Evolutionary conservation across 2,329 filamentous ascomycete species (phyloP).

Genomic region (Aspergillus felis): DNA sequence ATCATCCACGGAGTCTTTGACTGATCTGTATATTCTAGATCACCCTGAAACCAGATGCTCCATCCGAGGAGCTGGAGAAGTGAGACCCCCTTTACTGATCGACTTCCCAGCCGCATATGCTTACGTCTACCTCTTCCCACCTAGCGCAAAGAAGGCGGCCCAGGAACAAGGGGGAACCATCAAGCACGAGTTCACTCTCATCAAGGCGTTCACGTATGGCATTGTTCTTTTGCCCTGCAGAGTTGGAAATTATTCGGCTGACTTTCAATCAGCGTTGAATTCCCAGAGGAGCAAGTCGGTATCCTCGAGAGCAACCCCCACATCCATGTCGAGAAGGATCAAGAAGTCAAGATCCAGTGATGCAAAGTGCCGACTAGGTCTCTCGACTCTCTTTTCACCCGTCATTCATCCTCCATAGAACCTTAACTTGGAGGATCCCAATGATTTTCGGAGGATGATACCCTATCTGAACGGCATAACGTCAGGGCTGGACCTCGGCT

Average conservation of each 20-base stretch:
- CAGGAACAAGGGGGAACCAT: slow-evolving; percentile 76
- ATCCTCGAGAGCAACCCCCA: slow-evolving; percentile 66
- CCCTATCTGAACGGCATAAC: not conserved
- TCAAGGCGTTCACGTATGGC: slow-evolving; percentile 89
- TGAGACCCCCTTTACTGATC: slow-evolving; percentile 37
- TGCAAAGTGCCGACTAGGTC: slow-evolving; percentile 2
- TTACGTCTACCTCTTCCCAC: slow-evolving; percentile 11
- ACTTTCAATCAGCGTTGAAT: slow-evolving; percentile 59
- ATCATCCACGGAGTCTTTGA: not conserved
- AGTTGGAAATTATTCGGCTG: slow-evolving; percentile 5
- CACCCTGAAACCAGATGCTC: slow-evolving; percentile 70
- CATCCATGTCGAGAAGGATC: slow-evolving; percentile 75
- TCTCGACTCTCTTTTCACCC: not conserved
- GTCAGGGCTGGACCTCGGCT: not conserved
- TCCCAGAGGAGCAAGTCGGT: slow-evolving; percentile 62
- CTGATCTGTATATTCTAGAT: slow-evolving; percentile 52
- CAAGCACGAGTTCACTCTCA: slow-evolving; percentile 75
- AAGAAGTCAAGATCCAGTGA: slow-evolving; percentile 68
- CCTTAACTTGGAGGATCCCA: not conserved
- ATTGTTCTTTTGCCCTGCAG: not conserved
- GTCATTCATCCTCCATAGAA: not conserved
- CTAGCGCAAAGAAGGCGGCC: slow-evolving; percentile 72
- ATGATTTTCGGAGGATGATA: not conserved
- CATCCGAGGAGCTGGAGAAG: slow-evolving; percentile 63
- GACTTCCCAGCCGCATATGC: not conserved